Conservation (phyloP, 2,329 filamentous ascomycete genomes). For the Neofusicoccum ribis region DNA sequence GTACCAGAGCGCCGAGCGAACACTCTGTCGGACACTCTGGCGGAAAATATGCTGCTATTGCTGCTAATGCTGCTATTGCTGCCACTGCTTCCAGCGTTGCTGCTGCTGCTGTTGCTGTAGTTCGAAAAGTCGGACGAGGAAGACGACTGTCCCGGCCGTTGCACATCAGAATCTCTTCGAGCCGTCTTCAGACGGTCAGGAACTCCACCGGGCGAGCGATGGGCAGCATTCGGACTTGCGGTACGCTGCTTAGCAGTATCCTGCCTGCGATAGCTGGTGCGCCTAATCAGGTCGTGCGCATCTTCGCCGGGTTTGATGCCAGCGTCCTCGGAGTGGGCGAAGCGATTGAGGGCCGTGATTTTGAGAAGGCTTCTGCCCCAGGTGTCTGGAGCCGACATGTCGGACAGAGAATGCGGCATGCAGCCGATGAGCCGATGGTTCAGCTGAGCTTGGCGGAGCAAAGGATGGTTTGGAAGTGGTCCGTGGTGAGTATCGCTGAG, state of each 20-base stretch:
- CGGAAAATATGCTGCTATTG: neutral
- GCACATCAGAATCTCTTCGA: neutral
- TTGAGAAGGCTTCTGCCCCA: neutral
- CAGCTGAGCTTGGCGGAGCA: neutral
- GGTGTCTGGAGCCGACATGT: neutral
- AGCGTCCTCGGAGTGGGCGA: neutral
- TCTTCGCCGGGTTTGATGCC: slow-evolving; percentile 4
- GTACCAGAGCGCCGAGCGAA: neutral
- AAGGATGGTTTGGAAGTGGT: neutral
- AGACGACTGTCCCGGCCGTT: neutral
- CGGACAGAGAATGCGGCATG: neutral
- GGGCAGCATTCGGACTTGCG: neutral
- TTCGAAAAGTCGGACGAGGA: neutral
- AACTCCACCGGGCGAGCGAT: neutral
- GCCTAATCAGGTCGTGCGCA: neutral
- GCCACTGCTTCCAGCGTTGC: neutral
- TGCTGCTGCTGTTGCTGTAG: neutral
- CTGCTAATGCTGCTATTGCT: neutral
- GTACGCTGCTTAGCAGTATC: neutral
- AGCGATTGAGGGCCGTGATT: neutral
- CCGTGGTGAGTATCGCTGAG: neutral
- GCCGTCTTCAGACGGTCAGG: no score
- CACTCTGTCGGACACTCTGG: neutral
- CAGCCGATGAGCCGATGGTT: neutral
- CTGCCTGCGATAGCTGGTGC: neutral